phyloP scores from a whole-genome alignment of 176 grass and related monocot species.

The Luzula sylvatica region DNA sequence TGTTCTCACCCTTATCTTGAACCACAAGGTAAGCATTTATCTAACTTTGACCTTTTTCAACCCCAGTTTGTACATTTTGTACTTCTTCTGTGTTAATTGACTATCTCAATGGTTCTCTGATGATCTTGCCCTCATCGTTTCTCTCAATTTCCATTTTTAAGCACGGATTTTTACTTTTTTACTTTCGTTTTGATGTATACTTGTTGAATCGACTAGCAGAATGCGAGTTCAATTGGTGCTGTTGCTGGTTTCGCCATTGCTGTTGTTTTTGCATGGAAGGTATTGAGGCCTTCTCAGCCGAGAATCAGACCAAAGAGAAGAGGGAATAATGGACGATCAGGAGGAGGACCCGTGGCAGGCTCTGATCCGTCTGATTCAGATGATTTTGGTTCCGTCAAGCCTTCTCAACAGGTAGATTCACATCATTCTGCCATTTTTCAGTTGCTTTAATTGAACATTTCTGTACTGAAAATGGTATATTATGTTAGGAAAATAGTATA shows the following conservation, averaged over 20 bases:
- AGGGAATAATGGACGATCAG: background rate
- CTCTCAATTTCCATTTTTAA: background rate
- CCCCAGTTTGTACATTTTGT: conserved; percentile 25
- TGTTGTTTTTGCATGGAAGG: conserved; percentile 80
- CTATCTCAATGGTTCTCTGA: conserved; percentile 48
- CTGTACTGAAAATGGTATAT: background rate
- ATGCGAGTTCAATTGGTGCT: conserved; percentile 57
- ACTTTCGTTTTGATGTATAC: no score
- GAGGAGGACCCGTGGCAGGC: background rate
- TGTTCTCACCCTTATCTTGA: conserved; percentile 43
- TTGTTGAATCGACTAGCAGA: no score
- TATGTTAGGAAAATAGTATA: conserved; percentile 1
- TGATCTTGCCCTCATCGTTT: conserved; percentile 41
- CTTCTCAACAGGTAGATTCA: conserved; percentile 9
- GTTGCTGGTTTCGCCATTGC: conserved; percentile 95
- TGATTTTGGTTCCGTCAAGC: background rate
- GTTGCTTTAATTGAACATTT: background rate
- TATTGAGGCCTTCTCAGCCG: conserved; percentile 38
- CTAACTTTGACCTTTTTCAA: background rate
- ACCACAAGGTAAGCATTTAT: conserved; percentile 42
- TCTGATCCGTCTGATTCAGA: conserved; percentile 4
- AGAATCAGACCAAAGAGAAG: conserved; percentile 44
- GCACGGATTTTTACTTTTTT: background rate
- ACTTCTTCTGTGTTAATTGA: conserved; percentile 1
- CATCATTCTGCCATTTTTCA: no score